Percentiles rank a stretch among this genome's conserved stretches.
Evolutionary conservation across 2,329 filamentous ascomycete genomes (phyloP).

Genomic region (Arthroderma uncinatum): DNA sequence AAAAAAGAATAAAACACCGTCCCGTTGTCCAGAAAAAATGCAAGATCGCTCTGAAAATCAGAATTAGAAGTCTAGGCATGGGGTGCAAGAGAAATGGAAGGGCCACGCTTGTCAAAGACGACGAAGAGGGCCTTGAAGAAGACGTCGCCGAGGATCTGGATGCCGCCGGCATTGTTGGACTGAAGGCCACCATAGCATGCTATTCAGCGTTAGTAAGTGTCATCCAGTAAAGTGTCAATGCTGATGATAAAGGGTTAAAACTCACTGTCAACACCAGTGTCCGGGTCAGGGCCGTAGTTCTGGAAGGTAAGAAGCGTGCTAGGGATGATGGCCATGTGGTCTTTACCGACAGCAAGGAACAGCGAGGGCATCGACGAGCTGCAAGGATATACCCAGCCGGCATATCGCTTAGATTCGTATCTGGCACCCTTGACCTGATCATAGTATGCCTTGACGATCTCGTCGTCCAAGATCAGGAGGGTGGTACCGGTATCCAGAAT

Average conservation of each 20-base stretch:
- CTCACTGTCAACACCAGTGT: conserved; percentile 32
- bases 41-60: neutral
- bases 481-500: conserved; percentile 61
- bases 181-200: conserved; percentile 51
- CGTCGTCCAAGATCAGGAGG: conserved; percentile 49
- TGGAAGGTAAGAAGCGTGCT: conserved; percentile 48
- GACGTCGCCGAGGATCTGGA: conserved; percentile 50
- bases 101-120: conserved; percentile 44
- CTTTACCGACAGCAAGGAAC: conserved; percentile 42
- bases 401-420: conserved; percentile 30
- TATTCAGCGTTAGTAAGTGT: conserved; percentile 18
- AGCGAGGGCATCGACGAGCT: conserved; percentile 43
- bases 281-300: conserved; percentile 36
- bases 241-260: conserved; percentile 5
- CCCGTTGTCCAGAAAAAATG: neutral
- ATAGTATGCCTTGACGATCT: conserved; percentile 52
- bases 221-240: neutral
- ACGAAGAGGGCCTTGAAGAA: conserved; percentile 51
- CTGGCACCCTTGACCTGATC: conserved; percentile 42
- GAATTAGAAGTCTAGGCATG: conserved; percentile 20
- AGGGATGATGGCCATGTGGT: conserved; percentile 42
- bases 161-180: conserved; percentile 44
- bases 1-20: neutral
- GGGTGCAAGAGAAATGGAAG: conserved; percentile 43
- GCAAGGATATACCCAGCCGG: conserved; percentile 50